phyloP scores from a whole-genome alignment of 139 green algal genomes.

The Chlorella sp. region DNA sequence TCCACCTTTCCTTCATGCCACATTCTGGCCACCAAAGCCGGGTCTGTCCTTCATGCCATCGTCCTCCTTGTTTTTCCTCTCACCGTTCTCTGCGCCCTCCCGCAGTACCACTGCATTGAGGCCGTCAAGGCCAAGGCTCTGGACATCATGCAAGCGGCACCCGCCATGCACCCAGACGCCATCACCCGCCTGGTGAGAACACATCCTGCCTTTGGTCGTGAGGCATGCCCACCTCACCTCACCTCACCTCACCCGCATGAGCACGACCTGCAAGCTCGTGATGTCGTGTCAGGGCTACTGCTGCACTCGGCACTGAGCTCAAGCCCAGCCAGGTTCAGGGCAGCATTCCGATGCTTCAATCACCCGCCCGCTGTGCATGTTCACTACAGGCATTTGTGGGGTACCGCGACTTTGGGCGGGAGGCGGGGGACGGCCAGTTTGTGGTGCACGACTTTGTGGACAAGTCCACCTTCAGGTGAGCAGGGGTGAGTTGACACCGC shows the following conservation, averaged over 20 bases:
- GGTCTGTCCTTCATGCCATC: too few relatives aligned
- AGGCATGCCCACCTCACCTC: too few relatives aligned
- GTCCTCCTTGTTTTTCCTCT: neutral
- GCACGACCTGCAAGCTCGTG: neutral
- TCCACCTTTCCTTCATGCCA: neutral
- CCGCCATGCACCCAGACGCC: constrained; percentile 1
- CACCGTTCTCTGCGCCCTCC: neutral
- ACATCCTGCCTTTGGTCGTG: too few relatives aligned
- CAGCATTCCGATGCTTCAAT: neutral
- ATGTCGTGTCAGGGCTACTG: neutral
- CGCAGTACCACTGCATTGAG: constrained; percentile 15
- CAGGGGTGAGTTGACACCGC: neutral
- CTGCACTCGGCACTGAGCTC: neutral
- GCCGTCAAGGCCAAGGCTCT: constrained; percentile 28
- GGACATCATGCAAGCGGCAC: constrained; percentile 28
- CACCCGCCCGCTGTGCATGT: too few relatives aligned
- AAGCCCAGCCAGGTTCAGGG: neutral
- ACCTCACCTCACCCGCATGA: neutral
- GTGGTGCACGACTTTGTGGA: constrained; percentile 40
- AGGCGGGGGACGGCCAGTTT: neutral
- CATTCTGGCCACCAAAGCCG: neutral
- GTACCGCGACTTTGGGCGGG: constrained; percentile 41
- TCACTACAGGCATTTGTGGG: constrained; percentile 41
- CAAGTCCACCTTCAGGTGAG: neutral
- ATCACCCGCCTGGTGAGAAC: constrained; percentile 28